Conservation (phyloP, 1,284 basidiomycete species). For the Fomes fomentarius region DNA sequence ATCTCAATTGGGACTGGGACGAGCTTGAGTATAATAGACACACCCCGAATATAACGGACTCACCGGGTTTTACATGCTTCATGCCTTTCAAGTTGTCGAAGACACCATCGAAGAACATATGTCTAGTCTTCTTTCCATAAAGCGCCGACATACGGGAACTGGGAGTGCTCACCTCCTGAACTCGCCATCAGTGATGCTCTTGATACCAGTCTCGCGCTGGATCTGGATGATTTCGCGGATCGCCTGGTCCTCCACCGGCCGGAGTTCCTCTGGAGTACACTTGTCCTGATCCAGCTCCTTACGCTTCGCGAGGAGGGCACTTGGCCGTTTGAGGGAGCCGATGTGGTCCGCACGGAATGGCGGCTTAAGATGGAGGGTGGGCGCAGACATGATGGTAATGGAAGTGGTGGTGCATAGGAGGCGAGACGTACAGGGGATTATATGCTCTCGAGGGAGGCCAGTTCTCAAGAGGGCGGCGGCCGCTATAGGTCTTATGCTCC, state of each 20-base stretch:
- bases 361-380: slow-evolving; percentile 33
- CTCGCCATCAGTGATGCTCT: slow-evolving; percentile 54
- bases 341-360: slow-evolving; percentile 48
- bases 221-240: slow-evolving; percentile 46
- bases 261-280: slow-evolving; percentile 40
- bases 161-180: slow-evolving; percentile 37
- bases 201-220: slow-evolving; percentile 45
- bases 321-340: slow-evolving; percentile 51
- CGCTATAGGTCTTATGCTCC: slow-evolving; percentile 9
- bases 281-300: slow-evolving; percentile 38
- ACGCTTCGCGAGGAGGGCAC: slow-evolving; percentile 44
- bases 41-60: slow-evolving; percentile 24
- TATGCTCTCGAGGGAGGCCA: slow-evolving; percentile 1
- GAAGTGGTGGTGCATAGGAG: neutral
- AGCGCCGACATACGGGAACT: neutral
- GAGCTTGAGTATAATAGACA: slow-evolving; percentile 7
- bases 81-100: slow-evolving; percentile 69
- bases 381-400: slow-evolving; percentile 16
- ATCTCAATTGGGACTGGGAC: slow-evolving; percentile 36
- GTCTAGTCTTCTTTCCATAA: slow-evolving; percentile 34
- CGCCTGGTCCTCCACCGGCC: slow-evolving; percentile 47
- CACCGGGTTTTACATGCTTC: slow-evolving; percentile 56
- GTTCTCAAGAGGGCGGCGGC: slow-evolving; percentile 19
- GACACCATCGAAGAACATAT: slow-evolving; percentile 61
- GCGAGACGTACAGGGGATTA: neutral